A percentile compares a stretch with the other conserved stretches of the same genome.
Conservation (phyloP, 345 rosid species). For the Mangifera indica region DNA sequence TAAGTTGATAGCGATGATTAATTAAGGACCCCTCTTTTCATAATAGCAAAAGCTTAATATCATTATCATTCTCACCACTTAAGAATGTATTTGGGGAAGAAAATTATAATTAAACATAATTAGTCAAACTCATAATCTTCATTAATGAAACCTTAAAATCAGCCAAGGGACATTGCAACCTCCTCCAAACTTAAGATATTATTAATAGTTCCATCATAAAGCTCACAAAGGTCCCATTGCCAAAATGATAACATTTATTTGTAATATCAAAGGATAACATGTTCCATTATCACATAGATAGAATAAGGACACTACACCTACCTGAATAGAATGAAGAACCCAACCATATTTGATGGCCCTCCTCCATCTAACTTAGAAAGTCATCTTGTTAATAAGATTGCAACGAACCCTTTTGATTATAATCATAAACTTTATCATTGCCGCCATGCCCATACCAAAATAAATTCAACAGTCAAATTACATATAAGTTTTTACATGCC, state of each 20-base stretch:
- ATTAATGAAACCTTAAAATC: not conserved
- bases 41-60: not conserved
- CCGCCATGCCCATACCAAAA: too few relatives aligned
- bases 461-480: too few relatives aligned
- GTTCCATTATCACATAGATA: slow-evolving; percentile 23
- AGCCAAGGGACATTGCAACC: not conserved
- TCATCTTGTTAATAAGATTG: not conserved
- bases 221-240: slow-evolving; percentile 17
- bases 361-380: not conserved
- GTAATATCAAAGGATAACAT: slow-evolving; percentile 21
- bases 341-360: not conserved
- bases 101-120: not conserved
- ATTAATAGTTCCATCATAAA: slow-evolving; percentile 8
- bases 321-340: slow-evolving; percentile 24
- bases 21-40: not conserved
- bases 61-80: not conserved
- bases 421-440: not conserved
- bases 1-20: not conserved
- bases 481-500: too few relatives aligned
- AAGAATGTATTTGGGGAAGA: not conserved
- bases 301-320: slow-evolving; percentile 25
- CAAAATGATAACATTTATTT: not conserved
- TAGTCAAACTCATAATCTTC: slow-evolving; percentile 11
- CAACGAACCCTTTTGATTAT: too few relatives aligned
- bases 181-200: slow-evolving; percentile 19